phyloP scores from a whole-genome alignment of 257 asterid genomes.

The Striga asiatica region DNA sequence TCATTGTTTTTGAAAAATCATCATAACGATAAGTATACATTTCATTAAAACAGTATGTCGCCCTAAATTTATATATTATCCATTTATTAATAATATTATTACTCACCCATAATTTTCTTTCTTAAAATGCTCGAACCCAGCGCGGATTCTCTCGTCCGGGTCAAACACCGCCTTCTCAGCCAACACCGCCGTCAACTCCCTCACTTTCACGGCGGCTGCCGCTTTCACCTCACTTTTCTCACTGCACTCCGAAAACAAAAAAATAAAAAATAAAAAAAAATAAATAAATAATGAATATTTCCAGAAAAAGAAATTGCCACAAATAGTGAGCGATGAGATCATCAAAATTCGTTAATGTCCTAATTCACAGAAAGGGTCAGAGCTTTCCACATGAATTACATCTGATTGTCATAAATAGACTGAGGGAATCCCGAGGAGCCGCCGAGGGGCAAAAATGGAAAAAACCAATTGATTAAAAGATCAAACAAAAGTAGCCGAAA shows the following conservation, averaged over 20 bases:
- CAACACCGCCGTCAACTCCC: slow-evolving; percentile 56
- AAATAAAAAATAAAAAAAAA: background rate
- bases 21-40: background rate
- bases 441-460: background rate
- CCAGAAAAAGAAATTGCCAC: background rate
- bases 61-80: background rate
- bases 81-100: background rate
- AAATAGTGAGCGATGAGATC: background rate
- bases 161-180: slow-evolving; percentile 19
- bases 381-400: background rate
- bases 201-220: slow-evolving; percentile 64
- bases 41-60: background rate
- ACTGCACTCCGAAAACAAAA: slow-evolving; percentile 18
- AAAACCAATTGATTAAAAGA: too few relatives aligned
- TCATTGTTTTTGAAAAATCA: too few relatives aligned
- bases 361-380: background rate
- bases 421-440: background rate
- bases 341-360: background rate
- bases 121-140: slow-evolving; percentile 49
- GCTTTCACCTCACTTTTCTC: slow-evolving; percentile 51
- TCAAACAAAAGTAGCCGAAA: background rate
- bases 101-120: slow-evolving; percentile 30
- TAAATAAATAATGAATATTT: too few relatives aligned
- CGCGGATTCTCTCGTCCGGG: slow-evolving; percentile 48
- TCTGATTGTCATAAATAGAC: background rate